A percentile compares a stretch with the other conserved stretches of the same genome.
Evolutionary conservation across 2,329 filamentous ascomycete species (phyloP).

Genomic region (Microdochium bolleyi): DNA sequence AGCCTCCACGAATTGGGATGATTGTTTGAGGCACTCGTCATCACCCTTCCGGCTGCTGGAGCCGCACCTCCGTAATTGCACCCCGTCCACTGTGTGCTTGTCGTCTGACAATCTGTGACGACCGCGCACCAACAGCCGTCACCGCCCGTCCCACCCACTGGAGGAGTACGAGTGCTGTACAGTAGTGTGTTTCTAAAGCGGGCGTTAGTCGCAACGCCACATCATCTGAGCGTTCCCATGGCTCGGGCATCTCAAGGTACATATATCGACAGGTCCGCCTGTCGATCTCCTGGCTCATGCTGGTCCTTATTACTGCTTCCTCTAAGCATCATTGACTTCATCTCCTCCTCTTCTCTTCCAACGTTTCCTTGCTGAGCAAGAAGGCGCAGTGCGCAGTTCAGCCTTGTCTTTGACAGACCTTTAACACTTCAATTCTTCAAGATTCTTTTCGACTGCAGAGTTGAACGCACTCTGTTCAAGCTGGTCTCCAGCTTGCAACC

Average conservation of each 20-base stretch:
- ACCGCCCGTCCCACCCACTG: no score
- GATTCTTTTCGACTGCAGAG: background rate
- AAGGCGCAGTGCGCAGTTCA: background rate
- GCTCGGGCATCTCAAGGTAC: background rate
- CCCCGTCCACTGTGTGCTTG: no score
- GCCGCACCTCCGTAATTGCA: no score
- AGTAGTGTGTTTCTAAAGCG: no score
- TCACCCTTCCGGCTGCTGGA: no score
- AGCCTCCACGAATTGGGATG: no score
- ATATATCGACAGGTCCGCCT: background rate
- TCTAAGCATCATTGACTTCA: background rate
- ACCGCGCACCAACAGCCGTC: no score
- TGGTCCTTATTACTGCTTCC: background rate
- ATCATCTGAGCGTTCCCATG: background rate
- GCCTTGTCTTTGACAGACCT: background rate
- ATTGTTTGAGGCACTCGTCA: no score
- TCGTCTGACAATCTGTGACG: no score
- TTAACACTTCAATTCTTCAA: background rate
- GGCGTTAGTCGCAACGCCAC: background rate
- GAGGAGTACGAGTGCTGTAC: no score
- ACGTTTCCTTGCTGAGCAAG: background rate
- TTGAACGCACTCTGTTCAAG: background rate
- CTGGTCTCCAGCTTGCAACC: background rate
- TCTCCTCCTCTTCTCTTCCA: background rate
- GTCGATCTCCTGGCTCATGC: background rate